Percentiles rank a stretch among this genome's conserved stretches.
Conservation (phyloP, 768 basidiomycete genomes). For the Coprinopsis marcescibilis region DNA sequence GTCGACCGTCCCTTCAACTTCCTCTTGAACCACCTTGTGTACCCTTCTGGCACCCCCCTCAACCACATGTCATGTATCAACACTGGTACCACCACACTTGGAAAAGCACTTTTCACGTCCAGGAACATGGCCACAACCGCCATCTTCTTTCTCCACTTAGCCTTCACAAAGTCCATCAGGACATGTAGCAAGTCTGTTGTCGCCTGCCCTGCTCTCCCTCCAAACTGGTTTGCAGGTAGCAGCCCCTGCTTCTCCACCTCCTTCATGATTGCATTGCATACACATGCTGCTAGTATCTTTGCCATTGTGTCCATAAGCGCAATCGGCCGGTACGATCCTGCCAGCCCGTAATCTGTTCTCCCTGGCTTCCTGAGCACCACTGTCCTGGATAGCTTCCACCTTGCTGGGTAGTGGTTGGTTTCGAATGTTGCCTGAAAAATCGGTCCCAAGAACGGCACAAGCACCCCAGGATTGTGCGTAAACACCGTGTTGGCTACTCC, state of each 20-base stretch:
- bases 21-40: conserved; percentile 12
- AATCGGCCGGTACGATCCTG: conserved; percentile 29
- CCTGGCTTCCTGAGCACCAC: conserved; percentile 29
- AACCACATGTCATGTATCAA: conserved; percentile 20
- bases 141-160: conserved; percentile 17
- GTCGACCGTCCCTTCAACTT: conserved; percentile 17
- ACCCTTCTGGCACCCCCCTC: conserved; percentile 17
- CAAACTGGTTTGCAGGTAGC: conserved; percentile 22
- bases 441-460: conserved; percentile 20
- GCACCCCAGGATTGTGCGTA: conserved; percentile 16
- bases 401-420: conserved; percentile 21
- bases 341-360: conserved; percentile 23
- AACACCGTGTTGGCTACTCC: conserved; percentile 16
- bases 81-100: conserved; percentile 15
- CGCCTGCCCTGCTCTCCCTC: conserved; percentile 23
- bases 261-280: conserved; percentile 13
- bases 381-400: conserved; percentile 23
- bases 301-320: conserved; percentile 19
- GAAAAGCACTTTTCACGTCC: conserved; percentile 25
- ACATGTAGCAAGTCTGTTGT: conserved; percentile 25
- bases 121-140: conserved; percentile 23
- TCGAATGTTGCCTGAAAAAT: conserved; percentile 25
- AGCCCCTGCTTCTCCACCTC: conserved; percentile 15
- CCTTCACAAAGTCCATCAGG: conserved; percentile 15
- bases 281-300: conserved; percentile 5